These are phyloP conservation scores for Cutaneotrichosporon cyanovorans DNA, from an alignment of 1,284 basidiomycete species.

Conservation along the genomic window DNA sequence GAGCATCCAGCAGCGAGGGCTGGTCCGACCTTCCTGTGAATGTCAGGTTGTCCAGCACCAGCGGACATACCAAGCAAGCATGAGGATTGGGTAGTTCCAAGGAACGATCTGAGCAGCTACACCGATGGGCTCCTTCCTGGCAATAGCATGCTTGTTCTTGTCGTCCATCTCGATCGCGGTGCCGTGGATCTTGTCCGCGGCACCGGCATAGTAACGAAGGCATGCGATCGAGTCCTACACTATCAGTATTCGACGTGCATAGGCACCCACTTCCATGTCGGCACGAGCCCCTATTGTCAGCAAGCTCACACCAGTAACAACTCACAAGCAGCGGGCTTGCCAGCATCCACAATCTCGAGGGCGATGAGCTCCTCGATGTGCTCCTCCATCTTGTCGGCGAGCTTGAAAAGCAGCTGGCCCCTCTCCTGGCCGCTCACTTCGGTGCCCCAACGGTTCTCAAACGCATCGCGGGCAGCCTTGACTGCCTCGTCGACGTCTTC, in stretches of 20 bases:
- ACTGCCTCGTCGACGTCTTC: conserved; percentile 77
- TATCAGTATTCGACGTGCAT: too few species aligned
- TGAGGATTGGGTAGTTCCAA: conserved; percentile 76
- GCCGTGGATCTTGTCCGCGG: conserved; percentile 69
- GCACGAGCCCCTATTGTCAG: conserved; percentile 52
- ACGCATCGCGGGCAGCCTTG: conserved; percentile 68
- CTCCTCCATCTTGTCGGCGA: conserved; percentile 84
- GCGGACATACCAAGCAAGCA: conserved; percentile 87
- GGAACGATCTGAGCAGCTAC: conserved; percentile 86
- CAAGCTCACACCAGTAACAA: conserved; percentile 32
- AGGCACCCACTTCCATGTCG: conserved; percentile 54
- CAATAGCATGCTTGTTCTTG: conserved; percentile 68
- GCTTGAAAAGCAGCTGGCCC: conserved; percentile 64
- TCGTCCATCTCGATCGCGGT: conserved; percentile 32
- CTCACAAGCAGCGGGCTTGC: conserved; percentile 72
- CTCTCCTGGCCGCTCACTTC: conserved; percentile 68
- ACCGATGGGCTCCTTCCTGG: conserved; percentile 84
- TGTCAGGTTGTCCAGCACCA: conserved; percentile 20
- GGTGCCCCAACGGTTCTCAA: conserved; percentile 60
- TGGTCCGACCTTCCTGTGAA: conserved; percentile 73
- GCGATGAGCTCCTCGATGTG: conserved; percentile 63
- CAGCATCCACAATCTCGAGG: conserved; percentile 70
- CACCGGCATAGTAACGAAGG: conserved; percentile 53
- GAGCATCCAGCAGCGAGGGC: conserved; percentile 60
- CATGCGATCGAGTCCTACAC: conserved; percentile 68